Conservation (phyloP, 1,284 basidiomycete genomes). For the Agaricales sp. region DNA sequence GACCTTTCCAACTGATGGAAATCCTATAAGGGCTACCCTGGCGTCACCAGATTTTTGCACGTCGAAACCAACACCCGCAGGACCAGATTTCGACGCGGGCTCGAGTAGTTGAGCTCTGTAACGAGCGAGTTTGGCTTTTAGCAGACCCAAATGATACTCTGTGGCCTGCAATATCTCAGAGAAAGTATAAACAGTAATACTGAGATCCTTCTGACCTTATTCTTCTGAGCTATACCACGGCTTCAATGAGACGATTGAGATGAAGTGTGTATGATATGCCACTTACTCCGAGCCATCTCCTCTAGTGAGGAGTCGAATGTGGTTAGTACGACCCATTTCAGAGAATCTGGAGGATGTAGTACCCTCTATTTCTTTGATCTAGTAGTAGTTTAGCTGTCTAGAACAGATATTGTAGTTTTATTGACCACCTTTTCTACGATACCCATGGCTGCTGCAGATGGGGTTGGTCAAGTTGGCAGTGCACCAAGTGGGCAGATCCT, state of each 20-base stretch:
- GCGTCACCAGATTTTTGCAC: conserved; percentile 94
- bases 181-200: background rate
- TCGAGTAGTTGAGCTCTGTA: conserved; percentile 88
- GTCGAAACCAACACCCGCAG: conserved; percentile 83
- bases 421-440: conserved; percentile 73
- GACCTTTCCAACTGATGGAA: conserved; percentile 90
- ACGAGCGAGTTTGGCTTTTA: conserved; percentile 87
- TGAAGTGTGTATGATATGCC: conserved; percentile 3
- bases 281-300: conserved; percentile 91
- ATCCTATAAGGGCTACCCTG: conserved; percentile 87
- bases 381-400: conserved; percentile 3
- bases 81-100: conserved; percentile 72
- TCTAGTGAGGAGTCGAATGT: conserved; percentile 36
- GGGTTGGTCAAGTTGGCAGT: conserved; percentile 6
- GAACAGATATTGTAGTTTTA: background rate
- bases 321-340: conserved; percentile 2
- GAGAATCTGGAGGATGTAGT: conserved; percentile 19
- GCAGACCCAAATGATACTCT: conserved; percentile 82
- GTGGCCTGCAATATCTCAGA: conserved; percentile 46
- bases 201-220: conserved; percentile 44
- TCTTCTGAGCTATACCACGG: conserved; percentile 68
- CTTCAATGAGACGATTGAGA: conserved; percentile 9
- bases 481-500: background rate
- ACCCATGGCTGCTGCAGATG: conserved; percentile 54
- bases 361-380: conserved; percentile 96